phyloP scores from a whole-genome alignment of 2,329 filamentous ascomycete species.

The Ascochyta pisi region DNA sequence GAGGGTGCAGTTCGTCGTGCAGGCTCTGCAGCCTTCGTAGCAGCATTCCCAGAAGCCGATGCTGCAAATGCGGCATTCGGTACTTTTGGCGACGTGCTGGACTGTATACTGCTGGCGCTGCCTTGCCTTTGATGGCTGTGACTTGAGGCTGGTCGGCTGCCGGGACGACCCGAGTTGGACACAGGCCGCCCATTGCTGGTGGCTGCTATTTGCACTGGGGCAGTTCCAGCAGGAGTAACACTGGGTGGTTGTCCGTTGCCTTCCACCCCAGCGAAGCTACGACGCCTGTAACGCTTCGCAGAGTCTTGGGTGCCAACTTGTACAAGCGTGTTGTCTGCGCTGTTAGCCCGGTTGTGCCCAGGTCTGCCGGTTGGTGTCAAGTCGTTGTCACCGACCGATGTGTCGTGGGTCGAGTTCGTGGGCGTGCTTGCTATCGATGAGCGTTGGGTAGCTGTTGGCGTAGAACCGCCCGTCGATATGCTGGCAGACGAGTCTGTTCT shows the following conservation, averaged over 20 bases:
- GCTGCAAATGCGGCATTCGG: conserved; percentile 19
- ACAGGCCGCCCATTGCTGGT: conserved; percentile 29
- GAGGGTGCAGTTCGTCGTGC: conserved; percentile 55
- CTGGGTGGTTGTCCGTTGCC: conserved; percentile 35
- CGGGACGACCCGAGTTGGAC: conserved; percentile 41
- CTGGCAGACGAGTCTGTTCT: conserved; percentile 58
- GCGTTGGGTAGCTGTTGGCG: conserved; percentile 42
- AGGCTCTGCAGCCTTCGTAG: conserved; percentile 47
- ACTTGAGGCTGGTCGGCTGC: conserved; percentile 41
- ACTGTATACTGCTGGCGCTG: conserved; percentile 49
- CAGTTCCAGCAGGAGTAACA: conserved; percentile 21
- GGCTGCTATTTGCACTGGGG: conserved; percentile 21
- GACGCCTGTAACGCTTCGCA: conserved; percentile 77
- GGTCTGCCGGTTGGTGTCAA: conserved; percentile 38
- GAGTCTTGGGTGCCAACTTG: conserved; percentile 67
- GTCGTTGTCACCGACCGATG: conserved; percentile 58
- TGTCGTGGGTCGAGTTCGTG: conserved; percentile 63
- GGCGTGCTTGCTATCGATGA: conserved; percentile 48
- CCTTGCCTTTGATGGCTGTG: conserved; percentile 47
- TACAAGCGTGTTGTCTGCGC: conserved; percentile 73
- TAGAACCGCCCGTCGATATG: conserved; percentile 35
- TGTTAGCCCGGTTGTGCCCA: conserved; percentile 64
- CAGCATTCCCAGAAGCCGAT: conserved; percentile 22
- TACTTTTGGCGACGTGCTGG: conserved; percentile 37
- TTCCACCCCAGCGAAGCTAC: conserved; percentile 77